Conservation (phyloP, 2,329 filamentous ascomycete genomes). For the Nemania abortiva region DNA sequence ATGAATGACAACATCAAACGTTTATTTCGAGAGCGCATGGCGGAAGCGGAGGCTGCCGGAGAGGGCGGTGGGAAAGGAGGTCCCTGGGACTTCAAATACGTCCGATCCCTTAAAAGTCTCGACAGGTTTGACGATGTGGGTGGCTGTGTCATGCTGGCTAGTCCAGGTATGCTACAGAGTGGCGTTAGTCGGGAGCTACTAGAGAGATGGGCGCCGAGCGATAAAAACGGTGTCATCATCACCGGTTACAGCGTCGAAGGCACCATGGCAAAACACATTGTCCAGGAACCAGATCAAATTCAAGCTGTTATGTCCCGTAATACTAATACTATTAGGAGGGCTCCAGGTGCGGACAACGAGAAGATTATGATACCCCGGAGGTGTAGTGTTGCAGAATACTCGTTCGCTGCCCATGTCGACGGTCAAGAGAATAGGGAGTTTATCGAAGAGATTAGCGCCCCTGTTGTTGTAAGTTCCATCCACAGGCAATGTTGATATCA, state of each 20-base stretch:
- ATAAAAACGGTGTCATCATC: slow-evolving; percentile 98
- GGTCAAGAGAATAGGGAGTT: slow-evolving; percentile 96
- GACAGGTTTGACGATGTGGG: slow-evolving; percentile 97
- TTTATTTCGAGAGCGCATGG: slow-evolving; percentile 92
- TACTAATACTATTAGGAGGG: slow-evolving; percentile 71
- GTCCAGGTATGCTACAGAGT: slow-evolving; percentile 97
- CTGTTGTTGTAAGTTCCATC: slow-evolving; percentile 81
- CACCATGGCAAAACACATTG: slow-evolving; percentile 96
- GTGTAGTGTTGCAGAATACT: slow-evolving; percentile 94
- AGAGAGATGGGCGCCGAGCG: slow-evolving; percentile 94
- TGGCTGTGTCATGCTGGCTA: slow-evolving; percentile 96
- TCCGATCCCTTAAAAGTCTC: slow-evolving; percentile 89
- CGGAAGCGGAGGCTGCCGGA: slow-evolving; percentile 85
- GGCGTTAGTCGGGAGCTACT: slow-evolving; percentile 93
- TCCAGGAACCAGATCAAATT: slow-evolving; percentile 95
- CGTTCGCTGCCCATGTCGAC: slow-evolving; percentile 96
- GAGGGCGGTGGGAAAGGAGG: slow-evolving; percentile 81
- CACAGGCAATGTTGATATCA: not conserved
- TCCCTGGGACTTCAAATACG: slow-evolving; percentile 97
- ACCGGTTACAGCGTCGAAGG: slow-evolving; percentile 98
- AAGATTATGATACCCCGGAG: slow-evolving; percentile 91
- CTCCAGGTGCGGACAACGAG: slow-evolving; percentile 77
- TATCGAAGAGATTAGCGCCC: slow-evolving; percentile 91
- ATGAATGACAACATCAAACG: slow-evolving; percentile 99
- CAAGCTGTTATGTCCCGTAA: slow-evolving; percentile 90